Evolutionary conservation across 768 basidiomycete genomes (phyloP).

Genomic region (Pisolithus albus): DNA sequence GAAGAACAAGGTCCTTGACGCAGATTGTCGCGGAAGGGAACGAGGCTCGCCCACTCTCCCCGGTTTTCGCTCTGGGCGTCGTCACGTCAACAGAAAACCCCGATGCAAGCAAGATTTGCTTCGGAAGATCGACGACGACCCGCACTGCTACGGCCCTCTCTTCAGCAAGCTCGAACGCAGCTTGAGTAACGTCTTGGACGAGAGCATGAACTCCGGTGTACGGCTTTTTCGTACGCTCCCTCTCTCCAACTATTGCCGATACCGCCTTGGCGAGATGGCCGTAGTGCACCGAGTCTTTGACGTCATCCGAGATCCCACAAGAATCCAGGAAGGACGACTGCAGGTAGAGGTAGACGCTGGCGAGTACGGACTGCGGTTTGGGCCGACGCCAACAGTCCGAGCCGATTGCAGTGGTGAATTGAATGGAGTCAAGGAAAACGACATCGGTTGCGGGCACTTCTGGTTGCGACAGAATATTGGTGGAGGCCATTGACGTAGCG

Average conservation of each 20-base stretch:
- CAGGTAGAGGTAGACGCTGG: constrained; percentile 43
- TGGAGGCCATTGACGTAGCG: not conserved
- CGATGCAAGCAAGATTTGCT: constrained; percentile 46
- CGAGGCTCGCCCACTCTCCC: not conserved
- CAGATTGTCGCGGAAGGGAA: constrained; percentile 23
- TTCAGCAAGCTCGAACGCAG: constrained; percentile 34
- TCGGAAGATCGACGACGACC: constrained; percentile 39
- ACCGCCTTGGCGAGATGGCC: constrained; percentile 51
- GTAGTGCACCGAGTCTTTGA: constrained; percentile 57
- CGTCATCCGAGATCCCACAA: constrained; percentile 44
- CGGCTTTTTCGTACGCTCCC: constrained; percentile 3
- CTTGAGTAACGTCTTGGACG: constrained; percentile 30
- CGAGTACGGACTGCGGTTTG: constrained; percentile 44
- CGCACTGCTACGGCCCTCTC: constrained; percentile 32
- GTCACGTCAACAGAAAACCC: constrained; percentile 37
- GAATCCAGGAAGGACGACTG: constrained; percentile 33
- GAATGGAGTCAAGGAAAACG: constrained; percentile 40
- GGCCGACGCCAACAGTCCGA: constrained; percentile 45
- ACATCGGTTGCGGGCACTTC: constrained; percentile 27
- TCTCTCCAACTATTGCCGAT: constrained; percentile 20
- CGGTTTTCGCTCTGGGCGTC: constrained; percentile 4
- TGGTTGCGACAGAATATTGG: not conserved
- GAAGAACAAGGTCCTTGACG: constrained; percentile 42
- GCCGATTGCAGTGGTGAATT: constrained; percentile 37
- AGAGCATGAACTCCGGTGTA: constrained; percentile 29